These are phyloP conservation scores for Neopestalotiopsis rosae DNA, from an alignment of 2,329 filamentous ascomycete species.

Conservation along the genomic window DNA sequence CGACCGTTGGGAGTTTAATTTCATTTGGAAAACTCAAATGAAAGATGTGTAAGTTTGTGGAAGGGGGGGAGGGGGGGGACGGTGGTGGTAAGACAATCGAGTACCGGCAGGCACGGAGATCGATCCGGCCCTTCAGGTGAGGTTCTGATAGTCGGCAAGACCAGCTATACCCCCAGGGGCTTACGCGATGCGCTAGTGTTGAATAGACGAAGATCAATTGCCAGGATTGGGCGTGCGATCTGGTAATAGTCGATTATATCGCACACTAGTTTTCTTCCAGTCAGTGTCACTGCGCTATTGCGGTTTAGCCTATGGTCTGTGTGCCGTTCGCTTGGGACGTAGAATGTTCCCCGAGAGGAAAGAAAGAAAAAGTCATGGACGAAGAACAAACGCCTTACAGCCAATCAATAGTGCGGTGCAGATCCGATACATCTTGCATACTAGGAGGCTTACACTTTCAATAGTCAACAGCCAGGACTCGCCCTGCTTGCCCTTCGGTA, in stretches of 20 bases:
- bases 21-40: not conserved
- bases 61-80: not conserved
- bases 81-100: not conserved
- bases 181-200: not conserved
- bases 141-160: not conserved
- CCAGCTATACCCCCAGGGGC: not conserved
- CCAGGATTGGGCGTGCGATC: not conserved
- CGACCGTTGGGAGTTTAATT: constrained; percentile 1
- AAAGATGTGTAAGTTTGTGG: not conserved
- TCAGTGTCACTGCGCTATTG: not conserved
- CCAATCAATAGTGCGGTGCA: not conserved
- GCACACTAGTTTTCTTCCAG: not conserved
- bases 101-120: not conserved
- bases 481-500: not conserved
- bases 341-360: not conserved
- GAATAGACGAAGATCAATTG: not conserved
- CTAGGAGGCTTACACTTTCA: not conserved
- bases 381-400: not conserved
- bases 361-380: not conserved
- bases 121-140: not conserved
- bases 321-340: not conserved
- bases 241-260: constrained; percentile 4
- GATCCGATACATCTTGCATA: constrained; percentile 1
- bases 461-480: not conserved
- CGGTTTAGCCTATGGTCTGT: not conserved